Evolutionary conservation across 2,329 filamentous ascomycete genomes (phyloP), one percentile per base, ranked within the genome.

Genomic region (Sordariomycetes sp.): DNA sequence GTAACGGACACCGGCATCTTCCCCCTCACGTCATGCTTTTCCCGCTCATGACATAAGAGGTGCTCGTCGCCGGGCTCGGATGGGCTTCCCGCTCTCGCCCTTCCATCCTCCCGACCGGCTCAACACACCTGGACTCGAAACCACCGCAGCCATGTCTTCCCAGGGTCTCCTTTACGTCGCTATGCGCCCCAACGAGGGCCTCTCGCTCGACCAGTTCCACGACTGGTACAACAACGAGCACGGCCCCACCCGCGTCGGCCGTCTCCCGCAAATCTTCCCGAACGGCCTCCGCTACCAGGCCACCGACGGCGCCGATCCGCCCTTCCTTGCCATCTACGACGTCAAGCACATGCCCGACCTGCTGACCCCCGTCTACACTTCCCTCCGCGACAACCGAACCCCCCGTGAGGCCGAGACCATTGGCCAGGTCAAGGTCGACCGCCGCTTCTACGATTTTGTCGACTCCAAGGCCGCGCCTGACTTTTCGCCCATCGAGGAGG

Each of bases 221-320:
- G 89, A 95, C 68, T 92, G 89, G 88, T 95, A 95, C 75, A 91
- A 95, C 74, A 94, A 90, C 70, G 90, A 95, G 73, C 90, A 95
- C 72, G 90, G 90, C 57, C 90, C 90, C 20, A 81, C 84, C 17
- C 86, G 90, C 53, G 79, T 95, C 7, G 28, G 28, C 28, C 85
- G 89, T 54, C 73, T 95, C 15, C 82, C 87, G 3, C 84, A 86
- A 64, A 84, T 91, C 66, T 82, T 83, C 66, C 68, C 73, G 62
- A 94, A 89, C 68, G 90, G 90, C 59, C 85, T 94, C 63, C 85
- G 90, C 51, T 95, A 90, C 72, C 79, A 77, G 28, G 86, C 87
- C 10, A 79, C 73, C 17, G 87, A 92, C 67, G 72, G 74, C 54
- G 62, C 71, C 62, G 67, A 75, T 61, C 89, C 88, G 1, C 78